Percentiles rank a stretch among this genome's conserved stretches.
Evolutionary conservation across 331 rosid genomes (phyloP).

Genomic region (Cydonia oblonga): DNA sequence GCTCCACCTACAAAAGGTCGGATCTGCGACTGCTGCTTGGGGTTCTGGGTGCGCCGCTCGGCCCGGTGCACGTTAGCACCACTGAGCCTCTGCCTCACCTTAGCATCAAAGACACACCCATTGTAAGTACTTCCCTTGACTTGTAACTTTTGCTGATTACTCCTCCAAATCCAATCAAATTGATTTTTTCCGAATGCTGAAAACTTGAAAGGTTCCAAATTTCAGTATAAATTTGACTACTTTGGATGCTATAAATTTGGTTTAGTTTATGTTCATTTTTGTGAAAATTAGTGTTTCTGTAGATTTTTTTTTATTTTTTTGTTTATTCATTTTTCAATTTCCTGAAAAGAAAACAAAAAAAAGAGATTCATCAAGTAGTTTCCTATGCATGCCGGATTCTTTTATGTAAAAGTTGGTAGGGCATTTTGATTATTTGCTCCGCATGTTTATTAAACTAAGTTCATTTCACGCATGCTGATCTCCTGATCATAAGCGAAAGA

Average conservation of each 20-base stretch:
- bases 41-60: conserved; percentile 92
- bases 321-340: neutral
- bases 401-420: neutral
- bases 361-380: neutral
- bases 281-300: neutral
- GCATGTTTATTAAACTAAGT: conserved; percentile 5
- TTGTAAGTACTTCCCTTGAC: conserved; percentile 45
- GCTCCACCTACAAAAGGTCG: conserved; percentile 56
- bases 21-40: conserved; percentile 95
- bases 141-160: neutral
- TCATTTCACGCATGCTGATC: conserved; percentile 14
- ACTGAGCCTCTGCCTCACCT: conserved; percentile 84
- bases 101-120: conserved; percentile 93
- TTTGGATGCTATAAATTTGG: neutral
- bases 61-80: conserved; percentile 81
- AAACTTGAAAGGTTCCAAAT: neutral
- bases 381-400: conserved; percentile 2
- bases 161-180: neutral
- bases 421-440: neutral
- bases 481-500: neutral
- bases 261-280: neutral
- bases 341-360: neutral
- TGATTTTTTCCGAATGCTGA: neutral
- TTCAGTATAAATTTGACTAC: neutral
- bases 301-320: neutral